Base-by-base conservation (phyloP, 2,329 filamentous ascomycete species). In the Colletotrichum coccodes region DNA sequence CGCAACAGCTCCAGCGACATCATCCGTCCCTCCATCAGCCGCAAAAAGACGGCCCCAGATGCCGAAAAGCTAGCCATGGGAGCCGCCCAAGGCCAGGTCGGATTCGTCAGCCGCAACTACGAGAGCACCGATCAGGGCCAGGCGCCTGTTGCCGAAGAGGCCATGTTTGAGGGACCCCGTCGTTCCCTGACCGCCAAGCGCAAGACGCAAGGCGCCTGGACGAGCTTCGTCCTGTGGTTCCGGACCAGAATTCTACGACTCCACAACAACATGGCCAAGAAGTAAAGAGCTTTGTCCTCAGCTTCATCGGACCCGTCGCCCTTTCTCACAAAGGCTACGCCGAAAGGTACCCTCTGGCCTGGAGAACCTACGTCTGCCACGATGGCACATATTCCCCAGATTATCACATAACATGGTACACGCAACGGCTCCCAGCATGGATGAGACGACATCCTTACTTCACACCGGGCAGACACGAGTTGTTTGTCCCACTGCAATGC, bases 181-280 rank as follows among this genome's bases (percentile, higher is more conserved):
- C 80, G 86, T 64, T 79, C 79, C 66, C 83, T 79, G 73, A 81
- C 82, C 8, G 83, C 87, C 65, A 91, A 90, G 80, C 84, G 83
- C 72, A 89, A 86, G 79, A 91, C 89, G 1, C 87, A 87, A 70
- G 83, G 86, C 70, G 84, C 88, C 44, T 91, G 89, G 89, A 89
- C 86, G 8, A 85, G 84, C 26, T 90, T 91, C 72, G 82, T 91
- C 58, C 81, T 91, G 63, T 91, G 89, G 89, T 76, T 91, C 30
- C 82, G 89, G 68, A 91, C 89, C n/a, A 83, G 85, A 68, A 78
- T 88, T 36, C 77, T 88, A 53, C 80, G 82, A 7, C 76, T 84
- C 68, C 73, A 64, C 11, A 58, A 64, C 40, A 68, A 68, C 54
- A 68, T 68, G 65, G 65, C 78, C 59, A 76, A 76, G 60, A 71